A percentile compares a stretch with the other conserved stretches of the same genome.
Evolutionary conservation across 177 flowering plant species (phyloP).

Genomic region (Tripterygium wilfordii): DNA sequence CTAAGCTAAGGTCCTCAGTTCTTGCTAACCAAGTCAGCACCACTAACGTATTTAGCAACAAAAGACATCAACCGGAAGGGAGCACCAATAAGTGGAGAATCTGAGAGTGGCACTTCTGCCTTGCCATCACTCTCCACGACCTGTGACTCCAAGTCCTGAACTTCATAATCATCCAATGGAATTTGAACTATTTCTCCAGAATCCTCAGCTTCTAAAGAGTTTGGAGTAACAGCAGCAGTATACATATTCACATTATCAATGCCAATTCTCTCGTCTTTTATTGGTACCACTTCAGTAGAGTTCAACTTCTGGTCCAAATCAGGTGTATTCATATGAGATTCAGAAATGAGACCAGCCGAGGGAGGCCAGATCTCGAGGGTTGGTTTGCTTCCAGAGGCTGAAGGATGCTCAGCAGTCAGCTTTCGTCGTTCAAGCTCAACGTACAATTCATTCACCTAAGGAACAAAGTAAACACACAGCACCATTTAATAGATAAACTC

Average conservation of each 20-base stretch:
- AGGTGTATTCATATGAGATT: conserved; percentile 11
- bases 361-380: no score
- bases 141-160: conserved; percentile 24
- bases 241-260: conserved; percentile 8
- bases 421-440: conserved; percentile 32
- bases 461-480: background rate
- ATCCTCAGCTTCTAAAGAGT: conserved; percentile 23
- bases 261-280: conserved; percentile 11
- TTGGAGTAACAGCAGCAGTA: background rate
- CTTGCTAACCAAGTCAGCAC: conserved; percentile 81
- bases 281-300: conserved; percentile 10
- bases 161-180: conserved; percentile 52
- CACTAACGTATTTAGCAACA: conserved; percentile 83
- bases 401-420: conserved; percentile 10
- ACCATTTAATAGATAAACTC: no score
- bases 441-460: conserved; percentile 65
- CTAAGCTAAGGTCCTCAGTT: no score
- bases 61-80: conserved; percentile 86
- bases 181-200: conserved; percentile 65
- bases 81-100: conserved; percentile 91
- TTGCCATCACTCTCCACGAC: conserved; percentile 17
- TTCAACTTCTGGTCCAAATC: conserved; percentile 13
- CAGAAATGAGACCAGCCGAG: conserved; percentile 10
- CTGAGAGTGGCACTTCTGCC: conserved; percentile 47
- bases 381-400: conserved; percentile 10